Conservation (phyloP, 169 alveolate genomes). For the Plasmodium falciparum region DNA sequence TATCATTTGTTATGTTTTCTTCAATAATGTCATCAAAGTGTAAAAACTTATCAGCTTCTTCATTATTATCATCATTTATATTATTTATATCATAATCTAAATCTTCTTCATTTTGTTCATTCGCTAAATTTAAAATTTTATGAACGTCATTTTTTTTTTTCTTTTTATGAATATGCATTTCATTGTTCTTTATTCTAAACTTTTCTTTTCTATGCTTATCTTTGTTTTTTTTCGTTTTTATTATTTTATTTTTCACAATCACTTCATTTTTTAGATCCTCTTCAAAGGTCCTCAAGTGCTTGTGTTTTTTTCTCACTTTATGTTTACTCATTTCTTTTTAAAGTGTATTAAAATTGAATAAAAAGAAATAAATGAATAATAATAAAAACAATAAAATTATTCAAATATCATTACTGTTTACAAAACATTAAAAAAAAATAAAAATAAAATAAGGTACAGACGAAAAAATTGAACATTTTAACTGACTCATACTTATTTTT, state of each 20-base stretch:
- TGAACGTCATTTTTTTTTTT: constrained; percentile 20
- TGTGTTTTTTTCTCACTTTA: constrained; percentile 29
- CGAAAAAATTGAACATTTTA: too few relatives aligned
- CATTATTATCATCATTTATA: constrained; percentile 9
- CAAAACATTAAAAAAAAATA: neutral
- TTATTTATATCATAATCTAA: constrained; percentile 28
- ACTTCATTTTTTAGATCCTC: constrained; percentile 52
- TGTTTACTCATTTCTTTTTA: constrained; percentile 22
- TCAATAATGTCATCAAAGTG: constrained; percentile 72
- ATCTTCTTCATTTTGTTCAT: constrained; percentile 57
- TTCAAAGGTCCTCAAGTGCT: constrained; percentile 34
- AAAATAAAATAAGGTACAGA: neutral
- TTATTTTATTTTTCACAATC: constrained; percentile 20
- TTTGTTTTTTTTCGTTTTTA: constrained; percentile 35
- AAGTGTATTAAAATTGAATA: neutral
- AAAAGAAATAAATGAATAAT: neutral
- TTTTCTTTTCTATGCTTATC: constrained; percentile 10
- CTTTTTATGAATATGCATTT: constrained; percentile 7
- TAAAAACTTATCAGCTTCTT: constrained; percentile 49
- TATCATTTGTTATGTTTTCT: constrained; percentile 7
- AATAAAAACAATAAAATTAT: neutral
- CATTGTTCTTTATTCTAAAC: neutral
- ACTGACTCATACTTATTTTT: too few relatives aligned
- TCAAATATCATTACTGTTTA: neutral
- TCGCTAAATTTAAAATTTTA: constrained; percentile 49